These are phyloP conservation scores for Boletus rex-veris DNA, from an alignment of 768 basidiomycete genomes.

Conservation along the genomic window DNA sequence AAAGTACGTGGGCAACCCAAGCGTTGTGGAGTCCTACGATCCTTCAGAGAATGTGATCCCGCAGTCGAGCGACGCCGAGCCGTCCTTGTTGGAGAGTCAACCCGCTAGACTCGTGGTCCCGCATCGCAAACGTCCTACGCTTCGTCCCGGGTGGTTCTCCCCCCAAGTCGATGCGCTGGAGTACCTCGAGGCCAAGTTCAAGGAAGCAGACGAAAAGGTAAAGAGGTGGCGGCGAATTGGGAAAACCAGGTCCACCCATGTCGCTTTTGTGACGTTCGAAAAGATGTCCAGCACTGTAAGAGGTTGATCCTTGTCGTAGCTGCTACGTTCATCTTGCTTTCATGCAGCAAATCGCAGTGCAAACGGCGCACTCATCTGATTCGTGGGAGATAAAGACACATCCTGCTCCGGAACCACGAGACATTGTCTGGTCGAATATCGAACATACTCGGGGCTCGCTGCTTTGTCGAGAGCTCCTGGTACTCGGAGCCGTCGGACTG, in stretches of 20 bases:
- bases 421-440: slow-evolving; percentile 94
- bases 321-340: neutral
- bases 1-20: slow-evolving; percentile 91
- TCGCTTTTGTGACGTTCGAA: slow-evolving; percentile 95
- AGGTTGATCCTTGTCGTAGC: neutral
- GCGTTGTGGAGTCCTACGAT: slow-evolving; percentile 77
- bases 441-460: slow-evolving; percentile 56
- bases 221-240: slow-evolving; percentile 66
- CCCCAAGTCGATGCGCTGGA: slow-evolving; percentile 86
- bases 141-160: slow-evolving; percentile 72
- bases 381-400: slow-evolving; percentile 65
- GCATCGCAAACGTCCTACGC: slow-evolving; percentile 70
- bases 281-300: slow-evolving; percentile 89
- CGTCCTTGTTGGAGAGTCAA: slow-evolving; percentile 51
- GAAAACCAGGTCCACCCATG: slow-evolving; percentile 76
- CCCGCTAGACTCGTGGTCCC: slow-evolving; percentile 64
- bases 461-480: slow-evolving; percentile 66
- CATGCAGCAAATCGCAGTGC: slow-evolving; percentile 79
- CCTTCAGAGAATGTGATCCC: slow-evolving; percentile 56
- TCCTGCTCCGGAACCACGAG: slow-evolving; percentile 89
- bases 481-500: slow-evolving; percentile 62
- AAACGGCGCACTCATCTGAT: slow-evolving; percentile 71
- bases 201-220: slow-evolving; percentile 79
- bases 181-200: slow-evolving; percentile 76
- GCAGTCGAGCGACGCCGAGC: slow-evolving; percentile 46